Percentiles rank a stretch among this genome's conserved stretches.
Conservation (phyloP, 2,329 filamentous ascomycete genomes). For the Scytalidium sp. region DNA sequence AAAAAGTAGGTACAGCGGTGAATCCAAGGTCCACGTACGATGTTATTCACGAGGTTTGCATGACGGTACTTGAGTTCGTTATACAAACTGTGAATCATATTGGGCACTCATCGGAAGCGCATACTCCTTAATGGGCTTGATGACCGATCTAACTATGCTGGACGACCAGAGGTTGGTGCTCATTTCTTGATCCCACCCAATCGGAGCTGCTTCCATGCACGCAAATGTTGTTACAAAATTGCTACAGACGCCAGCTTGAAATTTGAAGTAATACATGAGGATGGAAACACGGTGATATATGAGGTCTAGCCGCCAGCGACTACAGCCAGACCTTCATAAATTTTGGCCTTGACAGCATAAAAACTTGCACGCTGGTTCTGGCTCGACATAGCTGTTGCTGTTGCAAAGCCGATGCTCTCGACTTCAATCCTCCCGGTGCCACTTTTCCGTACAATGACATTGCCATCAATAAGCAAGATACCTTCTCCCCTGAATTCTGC, state of each 20-base stretch:
- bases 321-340: conserved; percentile 91
- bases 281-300: not conserved
- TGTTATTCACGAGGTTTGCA: too few species aligned
- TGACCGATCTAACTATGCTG: too few species aligned
- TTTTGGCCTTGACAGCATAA: conserved; percentile 82
- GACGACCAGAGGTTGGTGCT: too few species aligned
- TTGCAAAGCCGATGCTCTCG: conserved; percentile 66
- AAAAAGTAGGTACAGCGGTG: too few species aligned
- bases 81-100: too few species aligned
- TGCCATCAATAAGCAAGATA: conserved; percentile 82
- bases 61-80: too few species aligned
- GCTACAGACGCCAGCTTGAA: not conserved
- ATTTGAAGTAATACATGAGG: not conserved
- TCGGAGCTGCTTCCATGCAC: too few species aligned
- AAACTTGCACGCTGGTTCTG: conserved; percentile 61
- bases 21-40: too few species aligned
- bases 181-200: too few species aligned
- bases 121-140: too few species aligned
- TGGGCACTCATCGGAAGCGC: too few species aligned
- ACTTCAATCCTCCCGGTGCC: conserved; percentile 85
- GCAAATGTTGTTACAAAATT: not conserved
- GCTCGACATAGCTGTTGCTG: conserved; percentile 35
- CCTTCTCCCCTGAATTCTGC: conserved; percentile 95
- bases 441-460: conserved; percentile 85
- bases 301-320: conserved; percentile 55